Base-by-base conservation (phyloP, 2,329 filamentous ascomycete genomes). In the Fusarium goolgardi region DNA sequence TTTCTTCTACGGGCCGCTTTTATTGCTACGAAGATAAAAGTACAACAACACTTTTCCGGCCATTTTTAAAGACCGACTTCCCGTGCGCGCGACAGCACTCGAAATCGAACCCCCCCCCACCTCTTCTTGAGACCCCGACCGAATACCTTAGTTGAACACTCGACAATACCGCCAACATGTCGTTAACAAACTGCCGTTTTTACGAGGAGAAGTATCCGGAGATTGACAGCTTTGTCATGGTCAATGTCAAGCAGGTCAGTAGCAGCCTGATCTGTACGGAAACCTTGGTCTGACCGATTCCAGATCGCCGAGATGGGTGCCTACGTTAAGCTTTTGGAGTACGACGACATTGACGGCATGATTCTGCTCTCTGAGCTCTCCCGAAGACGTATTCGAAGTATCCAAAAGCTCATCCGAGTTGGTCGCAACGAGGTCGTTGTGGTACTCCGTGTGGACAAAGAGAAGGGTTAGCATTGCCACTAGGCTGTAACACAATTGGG, bases 311-410 rank as follows among this genome's bases (percentile, higher is more conserved):
- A 99, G 83, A 99, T 99, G 96, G 96, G 96, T 81, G 96, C 96
- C 76, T 99, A 99, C 81, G 96, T 99, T 78, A 99, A 99, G 85
- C 90, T 99, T 58, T 91, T 99, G 75, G 96, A 99, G 84, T 99
- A 99, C 83, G 96, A 99, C 83, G 97, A 98, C 84, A 99, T 99
- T 77, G 96, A 99, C 80, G 96, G 96, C 88, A 99, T 99, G 96
- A 99, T 99, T 77, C 85, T 99, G 72, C 93, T 99, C 71, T 97
- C 93, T 76, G 96, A 99, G 83, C 88, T 99, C 70, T 99, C 96
- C 63, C 90, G 96, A 86, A 89, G 96, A 88, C 96, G 96, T 91
- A 99, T 99, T 77, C 87, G 96, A 85, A 94, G 90, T 87, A 99
- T 99, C 76, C 96, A 99, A 82, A 99, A 99, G 84, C 91, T 99